Conservation (phyloP, 2,329 filamentous ascomycete genomes). For the Ophiostoma montium region DNA sequence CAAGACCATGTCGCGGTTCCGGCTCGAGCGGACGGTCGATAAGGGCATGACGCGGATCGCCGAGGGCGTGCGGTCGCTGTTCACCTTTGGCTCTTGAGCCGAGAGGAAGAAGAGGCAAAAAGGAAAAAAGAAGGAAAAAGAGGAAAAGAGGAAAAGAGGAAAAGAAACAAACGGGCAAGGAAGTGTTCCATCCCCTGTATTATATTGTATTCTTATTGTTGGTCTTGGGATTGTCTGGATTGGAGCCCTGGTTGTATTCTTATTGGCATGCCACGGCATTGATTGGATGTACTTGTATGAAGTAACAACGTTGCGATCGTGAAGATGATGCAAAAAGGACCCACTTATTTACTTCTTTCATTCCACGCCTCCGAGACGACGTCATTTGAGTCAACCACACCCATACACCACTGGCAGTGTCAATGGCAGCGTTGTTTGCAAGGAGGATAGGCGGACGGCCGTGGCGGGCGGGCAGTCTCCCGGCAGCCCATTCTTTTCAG, state of each 20-base stretch:
- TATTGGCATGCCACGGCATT: too few species aligned
- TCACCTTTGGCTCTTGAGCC: slow-evolving; percentile 2
- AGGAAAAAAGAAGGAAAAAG: not conserved
- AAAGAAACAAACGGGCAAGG: not conserved
- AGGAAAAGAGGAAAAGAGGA: not conserved
- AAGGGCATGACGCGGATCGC: slow-evolving; percentile 12
- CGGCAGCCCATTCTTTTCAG: too few species aligned
- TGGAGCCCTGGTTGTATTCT: not conserved
- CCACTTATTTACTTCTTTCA: too few species aligned
- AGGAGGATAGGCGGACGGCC: not conserved
- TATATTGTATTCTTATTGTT: slow-evolving; percentile 5
- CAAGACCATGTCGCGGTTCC: slow-evolving; percentile 11
- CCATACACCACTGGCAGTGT: not conserved
- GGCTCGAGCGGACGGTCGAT: slow-evolving; percentile 11
- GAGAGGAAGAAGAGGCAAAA: not conserved
- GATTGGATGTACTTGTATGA: not conserved
- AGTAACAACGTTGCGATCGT: too few species aligned
- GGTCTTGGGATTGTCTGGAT: not conserved
- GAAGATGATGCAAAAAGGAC: too few species aligned
- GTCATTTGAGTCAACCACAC: not conserved
- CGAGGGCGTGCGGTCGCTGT: slow-evolving; percentile 10
- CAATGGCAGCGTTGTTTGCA: not conserved
- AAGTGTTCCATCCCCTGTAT: slow-evolving; percentile 4
- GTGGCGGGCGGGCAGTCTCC: not conserved
- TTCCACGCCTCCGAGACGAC: not conserved